These are phyloP conservation scores for Spinacia oleracea DNA, from an alignment of 179 eudicot genomes.

Conservation along the genomic window DNA sequence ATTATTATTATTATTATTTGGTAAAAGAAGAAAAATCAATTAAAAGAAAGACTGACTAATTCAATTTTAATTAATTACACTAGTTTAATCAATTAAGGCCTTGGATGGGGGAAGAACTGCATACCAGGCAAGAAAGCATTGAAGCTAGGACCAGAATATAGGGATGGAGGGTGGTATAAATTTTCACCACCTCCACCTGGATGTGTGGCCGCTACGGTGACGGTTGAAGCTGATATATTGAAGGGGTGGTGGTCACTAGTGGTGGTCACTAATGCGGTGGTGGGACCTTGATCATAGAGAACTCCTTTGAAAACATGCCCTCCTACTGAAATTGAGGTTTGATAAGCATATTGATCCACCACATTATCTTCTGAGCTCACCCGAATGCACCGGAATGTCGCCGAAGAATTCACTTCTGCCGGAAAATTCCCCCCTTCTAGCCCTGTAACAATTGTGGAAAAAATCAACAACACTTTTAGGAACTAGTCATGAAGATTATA, in stretches of 20 bases:
- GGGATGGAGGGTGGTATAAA: conserved; percentile 31
- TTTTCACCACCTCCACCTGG: conserved; percentile 20
- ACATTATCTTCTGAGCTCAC: conserved; percentile 60
- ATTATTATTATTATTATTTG: neutral
- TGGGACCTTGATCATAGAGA: conserved; percentile 67
- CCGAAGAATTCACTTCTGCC: conserved; percentile 49
- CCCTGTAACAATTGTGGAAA: conserved; percentile 27
- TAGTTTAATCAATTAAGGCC: conserved; percentile 27
- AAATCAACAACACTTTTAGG: neutral
- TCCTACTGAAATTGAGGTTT: conserved; percentile 57
- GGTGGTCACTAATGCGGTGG: conserved; percentile 22
- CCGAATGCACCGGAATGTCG: conserved; percentile 62
- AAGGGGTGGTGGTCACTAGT: conserved; percentile 31
- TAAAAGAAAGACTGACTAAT: conserved; percentile 10
- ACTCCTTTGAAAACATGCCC: conserved; percentile 80
- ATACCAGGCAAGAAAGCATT: conserved; percentile 52
- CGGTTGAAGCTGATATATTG: conserved; percentile 5
- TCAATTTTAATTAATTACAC: conserved; percentile 17
- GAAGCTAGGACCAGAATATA: conserved; percentile 33
- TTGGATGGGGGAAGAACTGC: conserved; percentile 56
- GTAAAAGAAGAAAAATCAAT: neutral
- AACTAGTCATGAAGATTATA: neutral
- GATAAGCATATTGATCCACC: conserved; percentile 75
- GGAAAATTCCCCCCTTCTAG: conserved; percentile 50
- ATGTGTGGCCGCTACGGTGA: conserved; percentile 20